These are phyloP conservation scores for Malus hybrid DNA, from an alignment of 331 rosid species.

Conservation along the genomic window DNA sequence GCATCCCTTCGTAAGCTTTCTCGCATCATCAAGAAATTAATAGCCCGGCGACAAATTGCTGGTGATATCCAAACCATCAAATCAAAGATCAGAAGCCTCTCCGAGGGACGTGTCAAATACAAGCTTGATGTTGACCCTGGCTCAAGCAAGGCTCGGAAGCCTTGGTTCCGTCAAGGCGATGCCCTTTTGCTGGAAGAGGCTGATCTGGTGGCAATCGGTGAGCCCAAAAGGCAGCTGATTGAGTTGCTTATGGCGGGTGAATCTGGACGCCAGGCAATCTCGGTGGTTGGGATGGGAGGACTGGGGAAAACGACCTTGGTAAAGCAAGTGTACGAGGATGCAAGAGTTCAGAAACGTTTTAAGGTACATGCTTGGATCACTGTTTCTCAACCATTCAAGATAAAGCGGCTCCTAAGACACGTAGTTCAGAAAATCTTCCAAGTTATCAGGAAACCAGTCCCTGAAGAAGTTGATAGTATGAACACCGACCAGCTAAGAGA, in stretches of 20 bases:
- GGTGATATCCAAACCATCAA: slow-evolving; percentile 27
- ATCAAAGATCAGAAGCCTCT: slow-evolving; percentile 11
- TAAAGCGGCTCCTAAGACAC: slow-evolving; percentile 35
- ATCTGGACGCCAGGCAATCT: slow-evolving; percentile 22
- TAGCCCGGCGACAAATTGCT: slow-evolving; percentile 27
- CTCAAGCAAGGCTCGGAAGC: background rate
- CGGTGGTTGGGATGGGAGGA: slow-evolving; percentile 56
- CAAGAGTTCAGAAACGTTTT: slow-evolving; percentile 35
- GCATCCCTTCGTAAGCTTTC: slow-evolving; percentile 13
- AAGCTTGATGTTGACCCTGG: slow-evolving; percentile 13
- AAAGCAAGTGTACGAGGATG: slow-evolving; percentile 11
- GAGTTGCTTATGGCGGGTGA: slow-evolving; percentile 20
- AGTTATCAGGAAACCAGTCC: slow-evolving; percentile 33
- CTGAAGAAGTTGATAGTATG: slow-evolving; percentile 33
- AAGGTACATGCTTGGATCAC: slow-evolving; percentile 49
- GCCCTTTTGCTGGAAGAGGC: slow-evolving; percentile 56
- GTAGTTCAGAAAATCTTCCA: slow-evolving; percentile 26
- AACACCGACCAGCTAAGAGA: slow-evolving; percentile 18
- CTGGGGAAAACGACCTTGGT: slow-evolving; percentile 56
- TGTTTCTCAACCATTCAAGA: slow-evolving; percentile 31
- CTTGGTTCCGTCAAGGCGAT: slow-evolving; percentile 20
- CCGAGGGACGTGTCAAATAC: background rate
- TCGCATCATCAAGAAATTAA: slow-evolving; percentile 24
- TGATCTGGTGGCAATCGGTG: slow-evolving; percentile 48
- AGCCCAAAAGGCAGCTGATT: slow-evolving; percentile 29